Evolutionary conservation across 2,329 filamentous ascomycete genomes (phyloP).

Genomic region (Trichoderma oligosporum): DNA sequence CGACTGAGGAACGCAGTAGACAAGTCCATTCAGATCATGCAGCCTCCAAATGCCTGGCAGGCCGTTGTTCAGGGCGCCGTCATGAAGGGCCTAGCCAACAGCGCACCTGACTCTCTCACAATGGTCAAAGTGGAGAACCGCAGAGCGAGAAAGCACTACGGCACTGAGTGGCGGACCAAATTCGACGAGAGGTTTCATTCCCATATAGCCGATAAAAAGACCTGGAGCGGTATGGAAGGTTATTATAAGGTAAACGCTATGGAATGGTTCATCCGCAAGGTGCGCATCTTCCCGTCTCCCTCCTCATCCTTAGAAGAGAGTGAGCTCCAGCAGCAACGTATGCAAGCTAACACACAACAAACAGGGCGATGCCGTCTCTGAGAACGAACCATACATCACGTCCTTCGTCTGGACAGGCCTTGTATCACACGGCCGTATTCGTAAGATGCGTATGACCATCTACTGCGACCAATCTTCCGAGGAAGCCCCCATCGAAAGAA

Average conservation of each 20-base stretch:
- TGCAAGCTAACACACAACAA: constrained; percentile 4
- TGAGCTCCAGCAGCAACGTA: no score
- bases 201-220: constrained; percentile 31
- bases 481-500: constrained; percentile 35
- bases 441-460: constrained; percentile 36
- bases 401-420: constrained; percentile 32
- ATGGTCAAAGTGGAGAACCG: constrained; percentile 40
- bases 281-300: constrained; percentile 18
- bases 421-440: constrained; percentile 33
- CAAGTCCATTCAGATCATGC: constrained; percentile 39
- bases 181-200: constrained; percentile 33
- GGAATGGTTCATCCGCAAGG: constrained; percentile 43
- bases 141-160: constrained; percentile 44
- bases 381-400: constrained; percentile 37
- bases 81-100: constrained; percentile 43
- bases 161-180: constrained; percentile 33
- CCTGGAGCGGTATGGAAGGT: constrained; percentile 38
- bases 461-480: constrained; percentile 33
- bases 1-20: constrained; percentile 36
- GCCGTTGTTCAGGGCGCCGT: constrained; percentile 48
- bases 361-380: constrained; percentile 39
- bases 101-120: constrained; percentile 33
- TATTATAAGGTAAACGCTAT: constrained; percentile 39
- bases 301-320: no score
- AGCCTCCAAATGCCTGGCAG: constrained; percentile 46